Evolutionary conservation across 768 basidiomycete species (phyloP).

Genomic region (Suillus variegatus): DNA sequence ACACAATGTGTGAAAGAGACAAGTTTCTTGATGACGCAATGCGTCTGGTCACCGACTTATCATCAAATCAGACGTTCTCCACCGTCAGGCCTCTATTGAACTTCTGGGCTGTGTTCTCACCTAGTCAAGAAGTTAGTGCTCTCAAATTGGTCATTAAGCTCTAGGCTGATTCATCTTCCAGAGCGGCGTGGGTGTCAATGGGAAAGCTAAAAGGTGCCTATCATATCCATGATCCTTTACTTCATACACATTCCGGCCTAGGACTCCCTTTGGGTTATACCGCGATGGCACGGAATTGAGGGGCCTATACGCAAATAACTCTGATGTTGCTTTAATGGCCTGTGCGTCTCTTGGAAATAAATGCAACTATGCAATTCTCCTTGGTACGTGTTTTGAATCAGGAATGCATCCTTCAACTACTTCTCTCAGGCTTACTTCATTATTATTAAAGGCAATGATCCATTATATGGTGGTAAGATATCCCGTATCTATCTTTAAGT

Average conservation of each 20-base stretch:
- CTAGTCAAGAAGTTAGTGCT: slow-evolving; percentile 63
- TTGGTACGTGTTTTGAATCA: slow-evolving; percentile 46
- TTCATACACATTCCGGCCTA: slow-evolving; percentile 27
- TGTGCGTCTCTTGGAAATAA: slow-evolving; percentile 61
- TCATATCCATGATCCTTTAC: neutral
- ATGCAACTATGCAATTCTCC: slow-evolving; percentile 75
- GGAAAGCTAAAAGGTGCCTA: slow-evolving; percentile 66
- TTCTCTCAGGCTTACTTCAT: neutral
- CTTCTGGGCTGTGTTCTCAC: slow-evolving; percentile 79
- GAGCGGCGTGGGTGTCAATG: slow-evolving; percentile 74
- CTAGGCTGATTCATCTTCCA: neutral
- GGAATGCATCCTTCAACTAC: neutral
- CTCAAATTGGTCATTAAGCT: neutral
- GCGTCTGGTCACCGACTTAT: slow-evolving; percentile 68
- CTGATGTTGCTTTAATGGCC: slow-evolving; percentile 66
- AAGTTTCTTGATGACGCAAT: slow-evolving; percentile 69
- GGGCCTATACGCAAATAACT: slow-evolving; percentile 69
- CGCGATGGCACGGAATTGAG: slow-evolving; percentile 77
- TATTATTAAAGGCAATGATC: slow-evolving; percentile 63
- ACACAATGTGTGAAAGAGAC: slow-evolving; percentile 51
- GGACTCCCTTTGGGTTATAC: slow-evolving; percentile 76
- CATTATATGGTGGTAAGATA: slow-evolving; percentile 69
- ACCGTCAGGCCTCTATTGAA: slow-evolving; percentile 76
- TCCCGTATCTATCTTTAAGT: neutral
- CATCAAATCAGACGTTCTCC: slow-evolving; percentile 74